These are phyloP conservation scores for Rhizoctonia solani DNA, from an alignment of 1,284 basidiomycete species.

Conservation along the genomic window DNA sequence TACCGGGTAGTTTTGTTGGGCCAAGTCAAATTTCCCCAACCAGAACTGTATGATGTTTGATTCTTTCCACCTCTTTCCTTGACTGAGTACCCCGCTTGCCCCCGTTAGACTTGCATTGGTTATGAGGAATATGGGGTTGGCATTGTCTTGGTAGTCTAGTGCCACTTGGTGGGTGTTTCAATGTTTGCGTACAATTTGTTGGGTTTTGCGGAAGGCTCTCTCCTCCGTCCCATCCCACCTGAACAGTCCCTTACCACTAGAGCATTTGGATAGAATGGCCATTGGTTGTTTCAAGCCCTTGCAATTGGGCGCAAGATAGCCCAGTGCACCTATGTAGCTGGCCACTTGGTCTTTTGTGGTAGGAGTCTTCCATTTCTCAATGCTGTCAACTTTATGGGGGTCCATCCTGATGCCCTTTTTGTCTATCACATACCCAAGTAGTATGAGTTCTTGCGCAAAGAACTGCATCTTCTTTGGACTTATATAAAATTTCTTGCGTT, in stretches of 20 bases:
- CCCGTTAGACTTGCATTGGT: slow-evolving; percentile 22
- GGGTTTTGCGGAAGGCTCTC: no score
- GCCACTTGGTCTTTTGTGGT: slow-evolving; percentile 31
- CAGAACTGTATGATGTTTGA: not conserved
- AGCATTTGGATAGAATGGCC: no score
- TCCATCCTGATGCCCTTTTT: slow-evolving; percentile 42
- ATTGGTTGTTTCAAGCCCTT: slow-evolving; percentile 39
- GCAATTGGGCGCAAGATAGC: slow-evolving; percentile 29
- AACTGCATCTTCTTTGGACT: slow-evolving; percentile 43
- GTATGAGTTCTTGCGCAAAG: slow-evolving; percentile 41
- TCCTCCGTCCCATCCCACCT: no score
- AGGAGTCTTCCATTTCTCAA: slow-evolving; percentile 35
- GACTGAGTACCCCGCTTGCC: slow-evolving; percentile 8
- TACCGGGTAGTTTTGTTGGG: slow-evolving; percentile 8
- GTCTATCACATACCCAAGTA: slow-evolving; percentile 47
- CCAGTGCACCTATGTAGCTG: slow-evolving; percentile 32
- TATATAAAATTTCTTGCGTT: slow-evolving; percentile 40
- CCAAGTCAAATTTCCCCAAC: slow-evolving; percentile 33
- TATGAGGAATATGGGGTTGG: not conserved
- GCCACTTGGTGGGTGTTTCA: no score
- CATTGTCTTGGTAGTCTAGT: no score
- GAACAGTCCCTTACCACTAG: no score
- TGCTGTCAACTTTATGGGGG: slow-evolving; percentile 30
- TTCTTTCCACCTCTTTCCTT: slow-evolving; percentile 3
- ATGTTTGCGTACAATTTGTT: no score